Evolutionary conservation across 2,329 filamentous ascomycete genomes (phyloP), one percentile per base, ranked within the genome.

Genomic region (Drechslerella coelobrocha): DNA sequence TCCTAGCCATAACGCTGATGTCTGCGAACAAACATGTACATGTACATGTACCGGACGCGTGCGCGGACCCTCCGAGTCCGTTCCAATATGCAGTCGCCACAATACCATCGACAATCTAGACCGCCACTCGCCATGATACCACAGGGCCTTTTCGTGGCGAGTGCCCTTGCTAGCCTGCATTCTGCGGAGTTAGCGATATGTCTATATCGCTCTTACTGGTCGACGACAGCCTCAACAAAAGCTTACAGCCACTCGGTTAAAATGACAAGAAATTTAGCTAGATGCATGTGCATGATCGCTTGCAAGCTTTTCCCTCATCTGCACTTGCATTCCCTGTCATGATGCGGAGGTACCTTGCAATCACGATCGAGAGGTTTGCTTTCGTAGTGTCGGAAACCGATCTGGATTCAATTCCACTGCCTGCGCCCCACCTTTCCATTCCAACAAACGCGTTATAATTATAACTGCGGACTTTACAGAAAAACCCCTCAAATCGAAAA

Each of bases 261-360:
- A 45, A 45, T 45, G 41, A 45, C 41, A 45, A 45, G 41, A 45
- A 17, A 45, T 45, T 45, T 45, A 31, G n/a, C n/a, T n/a, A n/a
- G n/a, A n/a, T n/a, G n/a, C n/a, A 31, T 45, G 2, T 6, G 41
- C 14, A 45, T 19, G 5, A n/a, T 45, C 41, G 41, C 41, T 45
- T 45, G 41, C 41, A 21, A 45, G 41, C 41, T 45, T 45, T 23
- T 39, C 19, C 19, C 41, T 23, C 14, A 19, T 19, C 14, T 21
- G n/a, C n/a, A 45, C 41, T 9, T 45, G n/a, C 14, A 45, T 45
- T 10, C 17, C 34, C 12, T 39, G 34, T 39, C 34, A n/a, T n/a
- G n/a, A n/a, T n/a, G n/a, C n/a, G n/a, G n/a, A n/a, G n/a, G 12
- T 39, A 10, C 34, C 34, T 39, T 39, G 34, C 41, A 45, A 45